Evolutionary conservation across 305 asterid genomes (phyloP).

Genomic region (Salvia sclarea): DNA sequence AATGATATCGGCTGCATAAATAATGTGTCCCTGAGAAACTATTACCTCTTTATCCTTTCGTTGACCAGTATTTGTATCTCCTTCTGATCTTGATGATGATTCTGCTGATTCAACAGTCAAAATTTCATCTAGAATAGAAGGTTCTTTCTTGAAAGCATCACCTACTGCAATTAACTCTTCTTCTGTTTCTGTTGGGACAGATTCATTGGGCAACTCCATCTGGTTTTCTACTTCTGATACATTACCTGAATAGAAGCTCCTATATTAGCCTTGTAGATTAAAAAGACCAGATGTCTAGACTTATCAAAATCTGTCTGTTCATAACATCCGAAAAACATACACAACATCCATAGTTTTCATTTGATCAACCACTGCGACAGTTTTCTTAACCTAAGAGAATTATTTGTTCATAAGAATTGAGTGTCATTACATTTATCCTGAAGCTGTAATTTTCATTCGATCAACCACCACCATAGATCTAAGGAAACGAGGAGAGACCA

Average conservation of each 20-base stretch:
- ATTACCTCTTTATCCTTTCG: slow-evolving; percentile 64
- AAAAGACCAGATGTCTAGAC: slow-evolving; percentile 13
- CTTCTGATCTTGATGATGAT: slow-evolving; percentile 41
- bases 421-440: slow-evolving; percentile 7
- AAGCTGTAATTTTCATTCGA: slow-evolving; percentile 27
- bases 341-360: slow-evolving; percentile 15
- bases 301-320: slow-evolving; percentile 16
- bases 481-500: slow-evolving; percentile 8
- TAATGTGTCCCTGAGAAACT: slow-evolving; percentile 7
- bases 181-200: slow-evolving; percentile 46
- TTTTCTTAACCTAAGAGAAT: slow-evolving; percentile 9
- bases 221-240: slow-evolving; percentile 39
- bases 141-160: slow-evolving; percentile 40
- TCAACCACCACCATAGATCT: slow-evolving; percentile 9
- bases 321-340: slow-evolving; percentile 8
- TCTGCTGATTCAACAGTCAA: slow-evolving; percentile 58
- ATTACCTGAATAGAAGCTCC: slow-evolving; percentile 40
- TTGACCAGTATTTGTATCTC: slow-evolving; percentile 47
- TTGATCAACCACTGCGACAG: slow-evolving; percentile 4
- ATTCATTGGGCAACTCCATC: slow-evolving; percentile 43
- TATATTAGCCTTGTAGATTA: slow-evolving; percentile 28
- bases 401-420: slow-evolving; percentile 8
- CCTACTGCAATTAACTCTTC: slow-evolving; percentile 43
- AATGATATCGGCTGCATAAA: slow-evolving; percentile 16
- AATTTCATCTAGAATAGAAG: slow-evolving; percentile 74